Conservation (phyloP, 371 early-diverging fungal genomes). For the Vairimorpha necatrix region DNA sequence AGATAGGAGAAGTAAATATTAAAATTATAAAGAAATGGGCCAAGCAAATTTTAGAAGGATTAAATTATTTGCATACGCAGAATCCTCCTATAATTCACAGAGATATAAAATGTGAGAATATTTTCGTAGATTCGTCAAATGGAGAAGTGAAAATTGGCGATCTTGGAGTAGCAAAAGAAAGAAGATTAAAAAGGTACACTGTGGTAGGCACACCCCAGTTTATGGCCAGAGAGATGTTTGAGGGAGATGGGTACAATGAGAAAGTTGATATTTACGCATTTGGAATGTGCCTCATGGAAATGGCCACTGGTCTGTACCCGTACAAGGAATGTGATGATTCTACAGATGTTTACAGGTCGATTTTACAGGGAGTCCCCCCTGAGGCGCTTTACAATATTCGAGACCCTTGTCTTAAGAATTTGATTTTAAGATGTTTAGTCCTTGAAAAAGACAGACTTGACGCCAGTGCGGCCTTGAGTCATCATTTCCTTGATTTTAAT, state of each 20-base stretch:
- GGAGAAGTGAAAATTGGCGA: slow-evolving; percentile 85
- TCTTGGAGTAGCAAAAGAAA: slow-evolving; percentile 78
- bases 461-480: slow-evolving; percentile 72
- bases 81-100: slow-evolving; percentile 78
- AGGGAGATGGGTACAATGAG: slow-evolving; percentile 77
- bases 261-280: slow-evolving; percentile 84
- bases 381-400: slow-evolving; percentile 69
- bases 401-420: slow-evolving; percentile 70
- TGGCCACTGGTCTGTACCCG: slow-evolving; percentile 78
- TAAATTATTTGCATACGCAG: slow-evolving; percentile 74
- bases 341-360: slow-evolving; percentile 76
- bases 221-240: slow-evolving; percentile 66
- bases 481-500: slow-evolving; percentile 74
- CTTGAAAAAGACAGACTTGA: slow-evolving; percentile 70
- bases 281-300: slow-evolving; percentile 80
- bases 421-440: slow-evolving; percentile 72
- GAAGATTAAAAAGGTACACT: slow-evolving; percentile 72
- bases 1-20: slow-evolving; percentile 63
- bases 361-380: slow-evolving; percentile 75
- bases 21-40: slow-evolving; percentile 56
- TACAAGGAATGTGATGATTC: slow-evolving; percentile 78
- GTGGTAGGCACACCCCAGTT: slow-evolving; percentile 82
- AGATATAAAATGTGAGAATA: slow-evolving; percentile 71
- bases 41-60: slow-evolving; percentile 67
- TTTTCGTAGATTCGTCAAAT: slow-evolving; percentile 80